Percentiles rank a stretch among this genome's conserved stretches.
phyloP scores from a whole-genome alignment of 768 basidiomycete genomes.

The Boletus rufocinnamomeus region DNA sequence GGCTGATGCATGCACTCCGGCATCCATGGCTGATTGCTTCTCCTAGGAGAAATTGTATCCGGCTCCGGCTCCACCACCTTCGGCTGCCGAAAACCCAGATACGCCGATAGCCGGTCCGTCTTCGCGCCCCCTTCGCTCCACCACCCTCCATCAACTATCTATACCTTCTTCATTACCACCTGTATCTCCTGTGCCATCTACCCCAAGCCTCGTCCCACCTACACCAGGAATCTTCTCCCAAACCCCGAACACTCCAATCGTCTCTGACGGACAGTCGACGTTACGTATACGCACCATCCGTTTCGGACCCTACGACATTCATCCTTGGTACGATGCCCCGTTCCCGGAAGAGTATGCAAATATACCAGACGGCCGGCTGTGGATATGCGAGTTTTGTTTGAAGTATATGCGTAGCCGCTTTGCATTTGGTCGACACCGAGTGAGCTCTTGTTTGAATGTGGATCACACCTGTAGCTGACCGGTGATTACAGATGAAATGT shows the following conservation, averaged over 20 bases:
- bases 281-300: conserved; percentile 85
- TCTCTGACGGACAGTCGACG: conserved; percentile 27
- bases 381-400: conserved; percentile 98
- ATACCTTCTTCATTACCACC: conserved; percentile 33
- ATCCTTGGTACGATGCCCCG: conserved; percentile 99
- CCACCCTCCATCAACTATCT: conserved; percentile 43
- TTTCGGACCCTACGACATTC: conserved; percentile 89
- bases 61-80: conserved; percentile 37
- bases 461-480: conserved; percentile 12
- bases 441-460: conserved; percentile 41
- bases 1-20: background rate
- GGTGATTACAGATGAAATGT: conserved; percentile 77
- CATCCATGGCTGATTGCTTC: conserved; percentile 10
- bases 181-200: conserved; percentile 41
- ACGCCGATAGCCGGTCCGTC: conserved; percentile 55
- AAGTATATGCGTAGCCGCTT: conserved; percentile 98
- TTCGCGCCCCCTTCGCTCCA: conserved; percentile 63
- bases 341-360: conserved; percentile 97
- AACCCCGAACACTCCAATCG: conserved; percentile 32
- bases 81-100: conserved; percentile 36
- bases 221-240: conserved; percentile 39
- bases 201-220: conserved; percentile 33
- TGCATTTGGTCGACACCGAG: conserved; percentile 81
- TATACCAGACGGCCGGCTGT: conserved; percentile 88
- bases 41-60: conserved; percentile 53